Base-by-base conservation (phyloP, 2,329 filamentous ascomycete species). In the Aplosporella prunicola region DNA sequence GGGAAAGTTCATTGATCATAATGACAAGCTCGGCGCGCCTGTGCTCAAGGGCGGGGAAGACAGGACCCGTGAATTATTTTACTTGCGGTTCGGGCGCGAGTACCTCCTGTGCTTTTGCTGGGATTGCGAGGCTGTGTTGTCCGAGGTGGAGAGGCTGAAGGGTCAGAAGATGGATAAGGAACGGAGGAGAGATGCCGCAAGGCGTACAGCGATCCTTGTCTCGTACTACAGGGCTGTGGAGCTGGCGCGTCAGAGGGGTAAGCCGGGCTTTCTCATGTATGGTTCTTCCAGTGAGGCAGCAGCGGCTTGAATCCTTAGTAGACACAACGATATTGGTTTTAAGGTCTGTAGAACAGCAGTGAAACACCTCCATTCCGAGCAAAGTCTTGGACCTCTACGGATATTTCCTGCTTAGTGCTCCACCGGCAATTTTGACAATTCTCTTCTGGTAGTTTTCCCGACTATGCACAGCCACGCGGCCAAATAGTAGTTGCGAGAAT, bases 31-130 rank as follows among this genome's bases (percentile, higher is more conserved):
- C 15, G 76, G 79, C 32, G 80, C 87, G 49, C 63, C 62, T 10
- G 69, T 67, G 32, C 69, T 93, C 5, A 73, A 73, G 29, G 63
- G 66, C 1, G 66, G 69, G 4, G 91, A 89, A 50, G 75, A 78
- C 51, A 83, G 75, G 72, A 93, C 85, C 0, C 75, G 71, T 50
- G 79, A 78, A 47, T 62, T 57, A 1, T 93, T 88, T 53, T 74
- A 83, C 47, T 72, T 74, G 18, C 57, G 63, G 11, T 87, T 73
- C 46, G 60, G 64, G 11, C 71, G 79, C 34, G 70, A 82, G 4
- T 93, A 88, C 54, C 79, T 73, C 1, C 79, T 82, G 55, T 89
- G 83, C 49, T 82, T 76, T 0, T 88, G 83, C 57, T 88, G 82
- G 82, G 86, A 88, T 56, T 93, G 85, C 58, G 84, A 91, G n/a